Evolutionary conservation across 768 basidiomycete species (phyloP).

Genomic region (Mrakia blollopis): DNA sequence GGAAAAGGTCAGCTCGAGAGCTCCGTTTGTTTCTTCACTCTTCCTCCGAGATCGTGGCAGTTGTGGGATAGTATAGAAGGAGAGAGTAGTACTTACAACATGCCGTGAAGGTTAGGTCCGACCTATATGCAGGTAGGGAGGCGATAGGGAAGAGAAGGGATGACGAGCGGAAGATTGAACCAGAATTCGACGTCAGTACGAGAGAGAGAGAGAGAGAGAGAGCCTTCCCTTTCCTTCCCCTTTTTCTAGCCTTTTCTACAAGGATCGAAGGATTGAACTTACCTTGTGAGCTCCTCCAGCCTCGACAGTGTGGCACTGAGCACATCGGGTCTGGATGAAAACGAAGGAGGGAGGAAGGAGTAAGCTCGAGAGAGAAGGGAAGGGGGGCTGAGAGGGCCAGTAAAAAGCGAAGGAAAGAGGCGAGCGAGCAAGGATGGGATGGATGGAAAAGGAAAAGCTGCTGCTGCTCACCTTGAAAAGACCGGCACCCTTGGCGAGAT

Average conservation of each 20-base stretch:
- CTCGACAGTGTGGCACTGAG: conserved; percentile 34
- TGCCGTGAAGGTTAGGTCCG: conserved; percentile 90
- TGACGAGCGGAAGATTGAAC: background rate
- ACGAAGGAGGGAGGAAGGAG: background rate
- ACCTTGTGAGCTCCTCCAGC: conserved; percentile 33
- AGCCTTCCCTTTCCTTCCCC: background rate
- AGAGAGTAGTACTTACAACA: conserved; percentile 45
- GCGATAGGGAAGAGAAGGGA: background rate
- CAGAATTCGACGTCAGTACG: background rate
- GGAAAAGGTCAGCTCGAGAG: background rate
- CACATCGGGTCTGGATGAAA: conserved; percentile 26
- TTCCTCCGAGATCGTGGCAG: background rate
- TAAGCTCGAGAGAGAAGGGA: background rate
- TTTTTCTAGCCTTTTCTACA: background rate
- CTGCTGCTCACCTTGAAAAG: conserved; percentile 30
- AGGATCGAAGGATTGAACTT: background rate
- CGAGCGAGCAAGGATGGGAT: too few species aligned
- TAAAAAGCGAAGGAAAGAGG: background rate
- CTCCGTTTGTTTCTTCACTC: background rate
- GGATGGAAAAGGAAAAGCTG: background rate
- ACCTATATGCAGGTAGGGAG: conserved; percentile 49
- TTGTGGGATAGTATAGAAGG: background rate
- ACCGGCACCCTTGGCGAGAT: conserved; percentile 30
- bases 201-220: too few species aligned
- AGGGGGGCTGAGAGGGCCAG: background rate